Percentiles rank a stretch among this genome's conserved stretches.
phyloP scores from a whole-genome alignment of 108 stramenopile genomes.

The Cyclotella atomus region DNA sequence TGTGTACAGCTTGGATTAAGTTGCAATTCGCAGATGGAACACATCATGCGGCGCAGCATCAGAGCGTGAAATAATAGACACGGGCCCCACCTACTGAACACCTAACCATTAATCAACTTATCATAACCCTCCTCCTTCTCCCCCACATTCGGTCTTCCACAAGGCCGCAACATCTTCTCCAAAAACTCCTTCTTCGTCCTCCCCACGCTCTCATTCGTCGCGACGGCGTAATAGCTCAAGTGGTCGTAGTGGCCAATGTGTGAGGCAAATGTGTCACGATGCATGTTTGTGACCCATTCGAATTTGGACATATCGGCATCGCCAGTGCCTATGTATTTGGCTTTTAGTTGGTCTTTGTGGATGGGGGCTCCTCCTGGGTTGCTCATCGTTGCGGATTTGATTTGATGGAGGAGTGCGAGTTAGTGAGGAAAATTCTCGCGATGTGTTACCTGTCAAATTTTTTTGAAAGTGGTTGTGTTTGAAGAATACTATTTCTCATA shows the following conservation, averaged over 20 bases:
- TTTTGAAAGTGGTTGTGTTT: too few species aligned
- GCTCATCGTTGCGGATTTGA: constrained; percentile 83
- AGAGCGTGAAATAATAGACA: too few species aligned
- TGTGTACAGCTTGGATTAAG: too few species aligned
- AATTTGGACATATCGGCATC: constrained; percentile 90
- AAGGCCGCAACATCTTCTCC: constrained; percentile 89
- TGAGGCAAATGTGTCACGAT: constrained; percentile 96
- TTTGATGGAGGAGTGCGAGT: too few species aligned
- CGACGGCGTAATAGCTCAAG: constrained; percentile 93
- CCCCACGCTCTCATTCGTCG: constrained; percentile 95
- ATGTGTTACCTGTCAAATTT: too few species aligned
- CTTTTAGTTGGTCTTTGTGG: constrained; percentile 86
- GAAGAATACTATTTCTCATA: too few species aligned
- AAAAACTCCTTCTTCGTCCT: constrained; percentile 88
- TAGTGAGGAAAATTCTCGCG: too few species aligned
- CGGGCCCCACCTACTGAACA: too few species aligned
- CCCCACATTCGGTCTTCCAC: constrained; percentile 58
- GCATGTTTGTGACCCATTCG: constrained; percentile 97
- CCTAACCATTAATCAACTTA: constrained; percentile 34
- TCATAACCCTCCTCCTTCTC: constrained; percentile 43
- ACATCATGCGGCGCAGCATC: too few species aligned
- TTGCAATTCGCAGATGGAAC: too few species aligned
- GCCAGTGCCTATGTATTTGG: constrained; percentile 89
- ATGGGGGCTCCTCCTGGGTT: constrained; percentile 87
- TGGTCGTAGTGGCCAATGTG: constrained; percentile 97